These are phyloP conservation scores for Heritiera fomes DNA, from an alignment of 345 rosid species.

Conservation along the genomic window DNA sequence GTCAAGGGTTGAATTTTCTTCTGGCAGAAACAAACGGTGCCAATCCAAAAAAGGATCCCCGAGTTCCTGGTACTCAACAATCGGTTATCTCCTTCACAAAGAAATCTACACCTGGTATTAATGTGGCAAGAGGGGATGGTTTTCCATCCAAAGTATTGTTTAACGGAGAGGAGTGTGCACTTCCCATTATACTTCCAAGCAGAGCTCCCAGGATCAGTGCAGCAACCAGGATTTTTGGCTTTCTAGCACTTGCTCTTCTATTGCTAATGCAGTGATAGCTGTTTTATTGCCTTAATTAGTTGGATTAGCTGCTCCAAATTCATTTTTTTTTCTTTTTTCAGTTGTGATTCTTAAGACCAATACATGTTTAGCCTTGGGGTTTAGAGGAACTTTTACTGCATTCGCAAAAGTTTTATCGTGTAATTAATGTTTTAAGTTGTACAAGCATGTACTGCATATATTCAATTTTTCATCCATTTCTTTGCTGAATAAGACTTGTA, in stretches of 20 bases:
- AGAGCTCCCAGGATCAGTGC: conserved; percentile 11
- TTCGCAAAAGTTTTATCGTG: not conserved
- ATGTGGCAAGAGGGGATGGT: conserved; percentile 73
- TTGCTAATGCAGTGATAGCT: conserved; percentile 6
- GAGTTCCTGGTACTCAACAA: conserved; percentile 89
- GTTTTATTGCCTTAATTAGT: not conserved
- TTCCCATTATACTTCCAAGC: conserved; percentile 65
- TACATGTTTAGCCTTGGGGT: not conserved
- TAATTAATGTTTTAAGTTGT: not conserved
- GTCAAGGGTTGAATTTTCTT: conserved; percentile 67
- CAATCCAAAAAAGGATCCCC: conserved; percentile 59
- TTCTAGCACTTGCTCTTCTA: conserved; percentile 14
- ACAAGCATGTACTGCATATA: not conserved
- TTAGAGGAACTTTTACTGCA: not conserved
- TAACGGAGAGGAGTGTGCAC: conserved; percentile 90
- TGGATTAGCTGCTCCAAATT: not conserved
- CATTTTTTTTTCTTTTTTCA: not conserved
- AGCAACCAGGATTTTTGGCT: conserved; percentile 10
- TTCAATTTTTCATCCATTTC: conserved; percentile 12
- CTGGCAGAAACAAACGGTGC: conserved; percentile 64
- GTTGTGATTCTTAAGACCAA: not conserved
- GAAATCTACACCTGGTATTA: conserved; percentile 68
- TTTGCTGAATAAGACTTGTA: not conserved
- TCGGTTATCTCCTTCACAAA: conserved; percentile 86
- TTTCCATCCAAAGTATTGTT: conserved; percentile 91